phyloP scores from a whole-genome alignment of 1,139 yeast species.

The Pichia norvegensis region DNA sequence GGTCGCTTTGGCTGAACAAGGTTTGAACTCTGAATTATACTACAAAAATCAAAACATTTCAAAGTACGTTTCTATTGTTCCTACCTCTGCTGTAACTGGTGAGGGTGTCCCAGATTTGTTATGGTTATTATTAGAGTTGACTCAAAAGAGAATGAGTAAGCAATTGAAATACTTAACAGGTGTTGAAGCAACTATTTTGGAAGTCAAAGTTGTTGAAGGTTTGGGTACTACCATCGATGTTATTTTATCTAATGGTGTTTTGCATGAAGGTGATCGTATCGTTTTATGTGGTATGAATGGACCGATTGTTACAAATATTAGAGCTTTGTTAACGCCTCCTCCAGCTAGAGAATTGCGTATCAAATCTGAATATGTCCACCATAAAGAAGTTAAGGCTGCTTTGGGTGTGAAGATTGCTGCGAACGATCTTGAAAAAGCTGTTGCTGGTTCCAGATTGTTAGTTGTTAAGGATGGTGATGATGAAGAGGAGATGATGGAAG shows the following conservation, averaged over 20 bases:
- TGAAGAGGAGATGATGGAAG: constrained; percentile 96
- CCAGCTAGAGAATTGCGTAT: constrained; percentile 94
- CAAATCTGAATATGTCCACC: constrained; percentile 89
- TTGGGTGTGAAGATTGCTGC: constrained; percentile 98
- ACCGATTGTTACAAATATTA: constrained; percentile 93
- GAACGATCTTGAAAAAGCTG: constrained; percentile 94
- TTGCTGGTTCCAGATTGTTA: constrained; percentile 93
- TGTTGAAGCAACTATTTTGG: constrained; percentile 92
- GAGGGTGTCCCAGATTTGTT: constrained; percentile 99
- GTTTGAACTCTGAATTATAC: constrained; percentile 93
- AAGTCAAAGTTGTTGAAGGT: constrained; percentile 98
- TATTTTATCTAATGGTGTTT: constrained; percentile 86
- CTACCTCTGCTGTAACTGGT: constrained; percentile 98
- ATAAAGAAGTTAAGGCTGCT: constrained; percentile 97
- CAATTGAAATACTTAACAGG: constrained; percentile 93
- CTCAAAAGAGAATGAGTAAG: constrained; percentile 98
- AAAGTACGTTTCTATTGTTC: constrained; percentile 90
- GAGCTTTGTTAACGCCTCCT: constrained; percentile 96
- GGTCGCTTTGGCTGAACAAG: constrained; percentile 93
- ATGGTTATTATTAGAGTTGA: constrained; percentile 88
- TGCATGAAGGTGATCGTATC: constrained; percentile 90
- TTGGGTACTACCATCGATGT: constrained; percentile 98
- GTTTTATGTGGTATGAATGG: constrained; percentile 98
- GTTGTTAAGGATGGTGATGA: constrained; percentile 97
- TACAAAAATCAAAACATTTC: constrained; percentile 91